These are phyloP conservation scores for Claviceps pazoutovae DNA, from an alignment of 2,329 filamentous ascomycete species.

Conservation along the genomic window DNA sequence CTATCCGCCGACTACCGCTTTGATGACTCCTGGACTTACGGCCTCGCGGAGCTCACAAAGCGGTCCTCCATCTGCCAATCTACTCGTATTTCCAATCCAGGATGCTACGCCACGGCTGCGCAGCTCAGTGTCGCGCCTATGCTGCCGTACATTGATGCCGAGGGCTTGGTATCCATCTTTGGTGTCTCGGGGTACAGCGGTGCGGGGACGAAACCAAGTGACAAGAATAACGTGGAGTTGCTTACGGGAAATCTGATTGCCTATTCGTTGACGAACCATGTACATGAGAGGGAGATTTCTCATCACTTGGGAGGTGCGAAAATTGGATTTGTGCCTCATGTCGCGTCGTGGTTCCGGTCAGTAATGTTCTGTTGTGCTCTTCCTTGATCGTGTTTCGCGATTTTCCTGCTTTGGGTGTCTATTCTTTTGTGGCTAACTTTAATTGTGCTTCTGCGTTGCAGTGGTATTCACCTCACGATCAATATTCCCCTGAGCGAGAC, in stretches of 20 bases:
- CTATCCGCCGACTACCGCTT: conserved; percentile 96
- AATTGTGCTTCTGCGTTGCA: conserved; percentile 14
- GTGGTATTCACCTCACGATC: conserved; percentile 86
- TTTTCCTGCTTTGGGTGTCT: not conserved
- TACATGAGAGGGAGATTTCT: conserved; percentile 87
- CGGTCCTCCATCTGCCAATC: conserved; percentile 64
- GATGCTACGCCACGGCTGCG: conserved; percentile 88
- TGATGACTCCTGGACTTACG: conserved; percentile 68
- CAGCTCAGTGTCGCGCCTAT: conserved; percentile 81
- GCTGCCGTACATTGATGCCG: conserved; percentile 42
- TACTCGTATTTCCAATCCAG: conserved; percentile 78
- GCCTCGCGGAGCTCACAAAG: conserved; percentile 72
- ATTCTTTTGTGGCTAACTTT: not conserved
- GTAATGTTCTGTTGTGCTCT: not conserved
- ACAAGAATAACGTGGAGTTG: conserved; percentile 78
- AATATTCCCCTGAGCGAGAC: conserved; percentile 73
- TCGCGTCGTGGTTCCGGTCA: conserved; percentile 71
- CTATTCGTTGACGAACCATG: conserved; percentile 68
- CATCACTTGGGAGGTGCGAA: conserved; percentile 52
- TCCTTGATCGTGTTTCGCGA: not conserved
- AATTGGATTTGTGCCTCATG: conserved; percentile 83
- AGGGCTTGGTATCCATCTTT: conserved; percentile 62
- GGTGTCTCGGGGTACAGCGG: conserved; percentile 91
- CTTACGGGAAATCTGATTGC: conserved; percentile 65
- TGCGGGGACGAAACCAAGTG: conserved; percentile 83